Percentiles rank a stretch among this genome's conserved stretches.
These are phyloP conservation scores for Fragaria nilgerrensis DNA, from an alignment of 306 rosid species.

Conservation along the genomic window DNA sequence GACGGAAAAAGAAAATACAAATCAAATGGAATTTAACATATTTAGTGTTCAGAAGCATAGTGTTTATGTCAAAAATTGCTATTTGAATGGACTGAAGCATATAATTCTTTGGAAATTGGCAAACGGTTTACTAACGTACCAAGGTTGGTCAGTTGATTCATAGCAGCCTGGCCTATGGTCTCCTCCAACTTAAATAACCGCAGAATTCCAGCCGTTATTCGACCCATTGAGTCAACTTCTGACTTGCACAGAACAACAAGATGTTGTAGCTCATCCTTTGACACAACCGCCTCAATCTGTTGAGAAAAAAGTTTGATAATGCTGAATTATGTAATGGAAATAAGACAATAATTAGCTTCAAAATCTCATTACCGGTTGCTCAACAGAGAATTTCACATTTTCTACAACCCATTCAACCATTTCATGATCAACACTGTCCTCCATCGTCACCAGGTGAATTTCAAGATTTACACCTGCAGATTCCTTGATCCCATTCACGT, in stretches of 20 bases:
- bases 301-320: slow-evolving; percentile 24
- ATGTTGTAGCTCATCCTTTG: slow-evolving; percentile 91
- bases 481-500: slow-evolving; percentile 58
- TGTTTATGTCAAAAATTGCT: not conserved
- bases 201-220: slow-evolving; percentile 82
- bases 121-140: slow-evolving; percentile 45
- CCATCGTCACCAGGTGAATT: slow-evolving; percentile 55
- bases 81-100: not conserved
- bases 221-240: slow-evolving; percentile 89
- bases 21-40: not conserved
- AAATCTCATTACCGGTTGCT: slow-evolving; percentile 66
- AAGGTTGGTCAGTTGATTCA: slow-evolving; percentile 77
- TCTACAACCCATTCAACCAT: slow-evolving; percentile 72
- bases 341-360: slow-evolving; percentile 12
- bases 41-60: not conserved
- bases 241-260: slow-evolving; percentile 85
- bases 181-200: slow-evolving; percentile 82
- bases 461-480: slow-evolving; percentile 74
- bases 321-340: slow-evolving; percentile 1
- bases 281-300: slow-evolving; percentile 85
- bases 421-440: slow-evolving; percentile 55
- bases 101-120: slow-evolving; percentile 2
- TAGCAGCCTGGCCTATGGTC: slow-evolving; percentile 80
- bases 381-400: slow-evolving; percentile 74
- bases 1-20: not conserved